Evolutionary conservation across 2,329 filamentous ascomycete genomes (phyloP).

Genomic region (Capronia coronata): DNA sequence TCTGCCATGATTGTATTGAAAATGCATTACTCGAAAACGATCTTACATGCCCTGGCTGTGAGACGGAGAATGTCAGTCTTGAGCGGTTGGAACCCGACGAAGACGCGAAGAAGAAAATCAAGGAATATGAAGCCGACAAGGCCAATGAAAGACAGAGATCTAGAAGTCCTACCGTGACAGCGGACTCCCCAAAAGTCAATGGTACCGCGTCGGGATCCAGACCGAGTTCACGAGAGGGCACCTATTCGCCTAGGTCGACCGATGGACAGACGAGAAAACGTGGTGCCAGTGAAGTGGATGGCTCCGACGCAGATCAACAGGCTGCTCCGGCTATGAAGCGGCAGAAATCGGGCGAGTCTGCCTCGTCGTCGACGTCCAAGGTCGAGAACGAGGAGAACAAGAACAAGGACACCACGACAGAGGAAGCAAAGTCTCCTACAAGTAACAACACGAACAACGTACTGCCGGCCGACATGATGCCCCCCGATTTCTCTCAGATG

Average conservation of each 20-base stretch:
- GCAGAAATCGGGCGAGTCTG: slow-evolving; percentile 39
- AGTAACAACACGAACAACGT: slow-evolving; percentile 22
- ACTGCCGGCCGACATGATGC: slow-evolving; percentile 31
- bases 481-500: slow-evolving; percentile 29
- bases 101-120: slow-evolving; percentile 69
- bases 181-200: slow-evolving; percentile 19
- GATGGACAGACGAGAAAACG: slow-evolving; percentile 62
- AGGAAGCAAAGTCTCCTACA: slow-evolving; percentile 5
- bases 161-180: slow-evolving; percentile 26
- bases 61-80: slow-evolving; percentile 83
- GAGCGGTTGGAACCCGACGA: slow-evolving; percentile 83
- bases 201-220: slow-evolving; percentile 10
- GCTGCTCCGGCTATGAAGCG: slow-evolving; percentile 37
- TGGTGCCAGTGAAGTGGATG: slow-evolving; percentile 59
- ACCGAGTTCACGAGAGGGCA: slow-evolving; percentile 23
- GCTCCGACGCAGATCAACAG: slow-evolving; percentile 51
- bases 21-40: slow-evolving; percentile 98
- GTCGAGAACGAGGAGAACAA: slow-evolving; percentile 4
- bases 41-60: slow-evolving; percentile 88
- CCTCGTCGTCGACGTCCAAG: slow-evolving; percentile 35
- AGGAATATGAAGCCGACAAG: slow-evolving; percentile 60
- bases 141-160: slow-evolving; percentile 38
- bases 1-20: slow-evolving; percentile 99
- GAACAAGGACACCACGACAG: slow-evolving; percentile 3
- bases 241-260: slow-evolving; percentile 21